Evolutionary conservation across 495 filamentous ascomycete genomes (phyloP), one percentile per base, ranked within the genome.

Genomic region (Pseudevernia furfuracea): DNA sequence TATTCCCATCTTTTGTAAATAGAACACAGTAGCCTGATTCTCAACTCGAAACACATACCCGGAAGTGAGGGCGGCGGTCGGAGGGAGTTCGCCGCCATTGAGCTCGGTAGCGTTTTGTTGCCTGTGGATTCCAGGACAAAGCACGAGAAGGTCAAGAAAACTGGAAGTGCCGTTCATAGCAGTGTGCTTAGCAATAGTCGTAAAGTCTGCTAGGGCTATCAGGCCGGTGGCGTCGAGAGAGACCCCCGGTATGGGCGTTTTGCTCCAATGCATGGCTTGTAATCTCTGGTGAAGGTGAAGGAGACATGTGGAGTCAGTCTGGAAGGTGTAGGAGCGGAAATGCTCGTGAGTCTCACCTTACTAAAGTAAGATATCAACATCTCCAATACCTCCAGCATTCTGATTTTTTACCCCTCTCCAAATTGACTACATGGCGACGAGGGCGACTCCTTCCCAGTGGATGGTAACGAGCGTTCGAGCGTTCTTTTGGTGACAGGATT

Each of bases 61-160:
- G 67, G 67, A 74, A 34, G 65, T 77, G 71, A 73, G 53, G 12
- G 67, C 67, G 7, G 68, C 71, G n/a, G 55, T 62, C 7, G 70
- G 63, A 0, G 68, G 71, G 52, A 62, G 68, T 53, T 72, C 76
- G 5, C 74, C 76, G 62, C 65, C 52, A 68, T 74, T 76, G 36
- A 77, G 65, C 28, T 72, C 71, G 11, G 72, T 38, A 4, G 81
- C 83, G 7, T 75, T 70, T 67, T 87, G 84, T 66, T 87, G 83
- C 58, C 78, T 79, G 74, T 87, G 84, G 52, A 87, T 67, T 4
- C 84, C 84, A 0, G 85, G 85, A 21, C 80, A 82, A 0, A 87
- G 75, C 32, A 85, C 69, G 8, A 87, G 71, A 25, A 71, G 71
- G 70, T 87, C 85, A 0, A 83, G 70, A 68, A 78, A 78, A 8